Evolutionary conservation across 2,329 filamentous ascomycete species (phyloP).

Genomic region (Coniochaeta hoffmannii): DNA sequence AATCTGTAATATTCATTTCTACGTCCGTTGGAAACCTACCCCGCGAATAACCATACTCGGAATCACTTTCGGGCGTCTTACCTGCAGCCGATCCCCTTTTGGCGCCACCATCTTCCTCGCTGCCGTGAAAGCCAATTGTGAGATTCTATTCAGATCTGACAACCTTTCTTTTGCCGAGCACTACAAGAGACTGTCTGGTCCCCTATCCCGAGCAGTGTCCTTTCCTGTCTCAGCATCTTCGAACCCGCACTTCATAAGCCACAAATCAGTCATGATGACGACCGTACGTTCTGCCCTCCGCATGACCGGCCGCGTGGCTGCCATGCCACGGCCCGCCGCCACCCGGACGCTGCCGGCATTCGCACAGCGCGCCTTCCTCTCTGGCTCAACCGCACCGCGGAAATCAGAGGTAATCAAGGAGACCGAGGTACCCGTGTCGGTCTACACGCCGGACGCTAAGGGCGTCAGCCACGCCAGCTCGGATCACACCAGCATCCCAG

Average conservation of each 20-base stretch:
- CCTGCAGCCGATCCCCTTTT: neutral
- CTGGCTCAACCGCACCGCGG: slow-evolving; percentile 25
- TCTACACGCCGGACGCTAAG: slow-evolving; percentile 41
- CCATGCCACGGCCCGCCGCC: slow-evolving; percentile 18
- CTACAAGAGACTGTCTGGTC: slow-evolving; percentile 1
- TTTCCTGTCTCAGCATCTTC: neutral
- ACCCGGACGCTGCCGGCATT: slow-evolving; percentile 11
- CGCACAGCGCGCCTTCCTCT: slow-evolving; percentile 26
- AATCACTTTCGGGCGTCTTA: neutral
- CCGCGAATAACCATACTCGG: neutral
- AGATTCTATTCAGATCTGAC: neutral
- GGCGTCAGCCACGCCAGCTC: slow-evolving; percentile 28
- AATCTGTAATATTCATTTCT: neutral
- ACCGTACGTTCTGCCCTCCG: slow-evolving; percentile 16
- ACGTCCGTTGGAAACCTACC: neutral
- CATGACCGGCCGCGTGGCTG: slow-evolving; percentile 21
- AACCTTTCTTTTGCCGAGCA: neutral
- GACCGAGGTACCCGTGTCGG: slow-evolving; percentile 49
- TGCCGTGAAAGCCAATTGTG: neutral
- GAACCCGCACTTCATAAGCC: neutral
- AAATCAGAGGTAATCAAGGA: slow-evolving; percentile 49
- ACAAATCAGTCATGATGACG: slow-evolving; percentile 15
- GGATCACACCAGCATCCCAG: slow-evolving; percentile 49
- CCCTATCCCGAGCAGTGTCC: neutral
- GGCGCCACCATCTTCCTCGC: neutral